Evolutionary conservation across 805 yeast genomes (phyloP).

Genomic region (Myxozyma geophila): DNA sequence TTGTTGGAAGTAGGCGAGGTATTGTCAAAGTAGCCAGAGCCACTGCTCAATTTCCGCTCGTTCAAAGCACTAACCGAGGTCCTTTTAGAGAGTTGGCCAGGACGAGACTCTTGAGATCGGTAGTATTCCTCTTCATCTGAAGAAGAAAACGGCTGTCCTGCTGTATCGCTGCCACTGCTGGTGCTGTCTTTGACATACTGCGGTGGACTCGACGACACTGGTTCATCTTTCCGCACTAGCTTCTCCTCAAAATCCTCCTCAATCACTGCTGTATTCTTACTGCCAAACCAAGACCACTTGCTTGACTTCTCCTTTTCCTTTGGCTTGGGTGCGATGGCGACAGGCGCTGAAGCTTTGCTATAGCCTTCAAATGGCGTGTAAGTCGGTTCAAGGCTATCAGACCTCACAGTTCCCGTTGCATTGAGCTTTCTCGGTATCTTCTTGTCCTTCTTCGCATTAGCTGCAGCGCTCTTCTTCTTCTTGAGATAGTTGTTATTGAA

Average conservation of each 20-base stretch:
- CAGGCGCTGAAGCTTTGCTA: not conserved
- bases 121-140: constrained; percentile 5
- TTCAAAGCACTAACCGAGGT: not conserved
- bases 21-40: constrained; percentile 19
- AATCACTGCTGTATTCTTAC: not conserved
- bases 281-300: constrained; percentile 21
- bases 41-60: constrained; percentile 2
- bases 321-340: not conserved
- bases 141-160: constrained; percentile 4
- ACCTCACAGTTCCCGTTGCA: constrained; percentile 18
- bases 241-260: not conserved
- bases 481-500: constrained; percentile 5
- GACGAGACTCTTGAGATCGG: constrained; percentile 5
- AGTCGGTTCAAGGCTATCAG: constrained; percentile 19
- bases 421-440: constrained; percentile 25
- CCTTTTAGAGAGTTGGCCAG: not conserved
- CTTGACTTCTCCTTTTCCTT: constrained; percentile 2
- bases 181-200: constrained; percentile 6
- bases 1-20: not conserved
- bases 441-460: not conserved
- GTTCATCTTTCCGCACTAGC: not conserved
- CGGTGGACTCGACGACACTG: not conserved
- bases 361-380: not conserved
- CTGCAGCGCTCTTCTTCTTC: constrained; percentile 5
- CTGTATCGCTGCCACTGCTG: constrained; percentile 17